phyloP scores from a whole-genome alignment of 768 basidiomycete species.

The Leccinum pellstonianum region DNA sequence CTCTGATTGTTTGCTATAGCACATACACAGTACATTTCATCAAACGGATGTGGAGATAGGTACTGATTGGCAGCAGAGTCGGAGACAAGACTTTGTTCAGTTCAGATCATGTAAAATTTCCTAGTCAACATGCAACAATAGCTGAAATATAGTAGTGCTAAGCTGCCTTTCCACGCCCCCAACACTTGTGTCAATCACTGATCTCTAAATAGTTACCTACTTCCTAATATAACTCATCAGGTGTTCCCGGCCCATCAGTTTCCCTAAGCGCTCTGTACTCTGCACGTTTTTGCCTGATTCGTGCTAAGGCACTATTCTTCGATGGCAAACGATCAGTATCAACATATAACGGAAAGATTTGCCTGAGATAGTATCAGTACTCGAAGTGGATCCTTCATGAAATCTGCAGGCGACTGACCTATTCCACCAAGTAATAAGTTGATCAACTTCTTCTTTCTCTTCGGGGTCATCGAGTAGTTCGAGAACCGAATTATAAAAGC shows the following conservation, averaged over 20 bases:
- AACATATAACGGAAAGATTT: neutral
- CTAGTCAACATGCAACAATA: no score
- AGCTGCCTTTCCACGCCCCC: no score
- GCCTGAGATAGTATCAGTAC: neutral
- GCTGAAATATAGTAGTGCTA: no score
- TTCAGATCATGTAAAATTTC: no score
- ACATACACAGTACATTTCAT: no score
- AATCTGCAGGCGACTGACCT: neutral
- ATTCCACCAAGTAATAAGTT: neutral
- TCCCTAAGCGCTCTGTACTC: neutral
- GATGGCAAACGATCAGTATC: neutral
- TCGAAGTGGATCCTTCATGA: neutral
- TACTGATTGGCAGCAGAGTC: no score
- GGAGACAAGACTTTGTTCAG: no score
- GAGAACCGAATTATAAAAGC: neutral
- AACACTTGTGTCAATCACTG: no score
- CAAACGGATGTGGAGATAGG: no score
- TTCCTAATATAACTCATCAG: neutral
- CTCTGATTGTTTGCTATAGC: no score
- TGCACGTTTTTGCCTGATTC: neutral
- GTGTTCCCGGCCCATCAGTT: neutral
- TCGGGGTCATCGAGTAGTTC: neutral
- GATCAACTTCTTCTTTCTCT: neutral
- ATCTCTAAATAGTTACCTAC: neutral
- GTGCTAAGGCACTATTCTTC: neutral